Evolutionary conservation across 345 rosid species (phyloP), one percentile per base, ranked within the genome.

Genomic region (Corchorus olitorius): DNA sequence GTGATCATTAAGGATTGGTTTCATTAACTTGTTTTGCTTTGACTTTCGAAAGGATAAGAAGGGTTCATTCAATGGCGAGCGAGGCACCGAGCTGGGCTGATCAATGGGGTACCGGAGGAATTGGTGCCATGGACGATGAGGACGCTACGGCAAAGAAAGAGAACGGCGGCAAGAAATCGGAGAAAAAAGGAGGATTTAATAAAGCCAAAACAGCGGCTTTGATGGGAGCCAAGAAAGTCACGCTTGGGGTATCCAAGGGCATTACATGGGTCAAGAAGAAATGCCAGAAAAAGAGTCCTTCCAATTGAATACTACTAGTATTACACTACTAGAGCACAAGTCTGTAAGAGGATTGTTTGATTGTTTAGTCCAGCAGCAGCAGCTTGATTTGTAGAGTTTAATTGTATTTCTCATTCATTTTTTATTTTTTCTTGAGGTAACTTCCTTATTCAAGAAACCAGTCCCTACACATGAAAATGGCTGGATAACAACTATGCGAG

Each of bases 81-180:
- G 97, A 89, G 55, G 93, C 94, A 56, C 93, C 92, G 3, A 93
- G 94, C 86, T 95, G 94, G 98, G 97, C 97, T 11, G 98, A 92
- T 82, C 97, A 96, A 75, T 91, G 97, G 98, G 99, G 98, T 6
- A 87, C 87, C 6, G 98, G 98, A 67, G 98, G 14, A 20, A 19
- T 84, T 77, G 86, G 77, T 20, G 85, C 88, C 45, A 87, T 88
- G 81, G 85, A 86, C 15, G 91, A 84, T 0, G 87, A 86, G n/a
- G 75, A 70, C 16, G 34, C 74, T 9, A 75, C 75, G 53, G 59
- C 82, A 70, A 76, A 86, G 68, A 83, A 83, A 58, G 92, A 88
- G 1, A 65, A 50, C 16, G 69, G 16, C 78, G 58, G 48, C 17
- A 75, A 35, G 74, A 70, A 70, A 70, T 39, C 74, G 33, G 0